Conservation (phyloP, 257 asterid species). For the Osmanthus fragrans region DNA sequence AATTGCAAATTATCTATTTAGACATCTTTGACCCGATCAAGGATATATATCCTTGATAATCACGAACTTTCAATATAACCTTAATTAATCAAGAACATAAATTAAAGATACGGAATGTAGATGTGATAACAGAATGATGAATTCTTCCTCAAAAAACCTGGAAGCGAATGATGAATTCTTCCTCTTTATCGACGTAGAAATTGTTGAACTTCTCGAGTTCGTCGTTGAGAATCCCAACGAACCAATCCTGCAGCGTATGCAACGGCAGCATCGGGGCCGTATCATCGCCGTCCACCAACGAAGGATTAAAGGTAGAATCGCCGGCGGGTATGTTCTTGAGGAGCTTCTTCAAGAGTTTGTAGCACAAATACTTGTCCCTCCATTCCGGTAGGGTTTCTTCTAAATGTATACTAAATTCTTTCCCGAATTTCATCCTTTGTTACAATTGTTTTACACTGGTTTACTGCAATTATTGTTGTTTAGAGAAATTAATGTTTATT, state of each 20-base stretch:
- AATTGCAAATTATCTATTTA: too few species aligned
- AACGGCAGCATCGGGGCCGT: slow-evolving; percentile 16
- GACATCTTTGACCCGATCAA: too few species aligned
- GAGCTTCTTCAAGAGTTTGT: slow-evolving; percentile 81
- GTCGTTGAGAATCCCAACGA: slow-evolving; percentile 57
- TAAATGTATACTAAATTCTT: slow-evolving; percentile 64
- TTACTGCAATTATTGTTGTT: background rate
- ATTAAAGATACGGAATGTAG: too few species aligned
- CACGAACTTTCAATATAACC: too few species aligned
- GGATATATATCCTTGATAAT: too few species aligned
- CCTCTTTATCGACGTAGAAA: slow-evolving; percentile 97
- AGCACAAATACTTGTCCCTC: slow-evolving; percentile 83
- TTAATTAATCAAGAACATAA: too few species aligned
- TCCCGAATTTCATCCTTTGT: slow-evolving; percentile 76
- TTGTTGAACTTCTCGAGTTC: slow-evolving; percentile 90
- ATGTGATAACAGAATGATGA: slow-evolving; percentile 40
- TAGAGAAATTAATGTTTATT: background rate
- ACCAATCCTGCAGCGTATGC: slow-evolving; percentile 65
- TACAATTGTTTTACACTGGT: background rate
- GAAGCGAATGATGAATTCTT: slow-evolving; percentile 74
- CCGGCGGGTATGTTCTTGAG: slow-evolving; percentile 57
- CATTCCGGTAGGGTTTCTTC: slow-evolving; percentile 89
- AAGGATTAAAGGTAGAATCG: slow-evolving; percentile 24
- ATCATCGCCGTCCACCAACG: slow-evolving; percentile 25
- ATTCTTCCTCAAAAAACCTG: slow-evolving; percentile 92